These are phyloP conservation scores for Symbiodinium natans DNA, from an alignment of 73 alveolate species.

Conservation along the genomic window DNA sequence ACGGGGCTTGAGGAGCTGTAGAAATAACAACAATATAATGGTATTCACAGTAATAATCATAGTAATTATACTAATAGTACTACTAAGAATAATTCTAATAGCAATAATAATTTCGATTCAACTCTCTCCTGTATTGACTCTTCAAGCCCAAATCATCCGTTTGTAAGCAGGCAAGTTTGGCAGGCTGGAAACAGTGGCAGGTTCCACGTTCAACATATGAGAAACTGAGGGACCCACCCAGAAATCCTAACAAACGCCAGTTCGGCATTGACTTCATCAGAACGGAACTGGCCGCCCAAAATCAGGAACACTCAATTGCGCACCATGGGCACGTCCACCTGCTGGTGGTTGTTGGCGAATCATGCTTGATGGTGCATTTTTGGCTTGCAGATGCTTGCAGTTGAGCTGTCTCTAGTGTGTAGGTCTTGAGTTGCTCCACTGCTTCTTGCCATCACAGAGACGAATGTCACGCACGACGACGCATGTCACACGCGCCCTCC, in stretches of 20 bases:
- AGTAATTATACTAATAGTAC: no score
- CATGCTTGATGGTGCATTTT: not conserved
- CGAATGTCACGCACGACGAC: not conserved
- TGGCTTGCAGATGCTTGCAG: no score
- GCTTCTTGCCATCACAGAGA: not conserved
- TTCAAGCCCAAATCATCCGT: not conserved
- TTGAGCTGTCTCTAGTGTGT: no score
- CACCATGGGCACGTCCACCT: not conserved
- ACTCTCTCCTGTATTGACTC: no score
- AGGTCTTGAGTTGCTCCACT: no score
- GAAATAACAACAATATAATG: no score
- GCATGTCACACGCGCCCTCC: no score
- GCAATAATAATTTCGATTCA: no score
- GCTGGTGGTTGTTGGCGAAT: not conserved
- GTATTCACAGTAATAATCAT: no score
- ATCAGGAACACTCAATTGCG: not conserved
- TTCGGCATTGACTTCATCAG: not conserved
- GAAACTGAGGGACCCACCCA: not conserved
- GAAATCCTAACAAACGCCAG: not conserved
- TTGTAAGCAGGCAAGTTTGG: not conserved
- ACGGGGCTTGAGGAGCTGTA: not conserved
- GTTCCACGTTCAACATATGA: not conserved
- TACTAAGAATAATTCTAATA: no score
- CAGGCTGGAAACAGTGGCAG: not conserved
- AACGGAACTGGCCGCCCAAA: not conserved